Evolutionary conservation across 495 filamentous ascomycete species (phyloP).

Genomic region (Aspergillus campestris): DNA sequence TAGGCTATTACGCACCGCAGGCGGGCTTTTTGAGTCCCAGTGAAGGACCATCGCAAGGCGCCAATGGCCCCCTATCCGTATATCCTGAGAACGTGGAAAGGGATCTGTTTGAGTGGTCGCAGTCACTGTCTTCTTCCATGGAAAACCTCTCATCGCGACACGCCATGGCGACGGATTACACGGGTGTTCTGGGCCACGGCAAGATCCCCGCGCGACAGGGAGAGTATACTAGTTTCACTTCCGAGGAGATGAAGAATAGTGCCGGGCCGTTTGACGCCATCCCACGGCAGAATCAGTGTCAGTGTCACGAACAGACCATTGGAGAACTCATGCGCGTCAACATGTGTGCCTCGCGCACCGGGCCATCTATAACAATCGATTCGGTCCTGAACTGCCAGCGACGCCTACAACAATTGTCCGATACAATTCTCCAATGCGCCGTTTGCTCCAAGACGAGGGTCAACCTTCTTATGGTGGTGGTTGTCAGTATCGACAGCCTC

Average conservation of each 20-base stretch:
- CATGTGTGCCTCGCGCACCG: conserved; percentile 8
- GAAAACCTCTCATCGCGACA: neutral
- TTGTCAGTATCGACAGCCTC: conserved; percentile 29
- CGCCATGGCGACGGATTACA: no score
- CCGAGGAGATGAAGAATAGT: no score
- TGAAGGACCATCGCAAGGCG: neutral
- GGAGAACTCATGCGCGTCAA: conserved; percentile 15
- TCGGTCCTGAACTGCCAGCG: conserved; percentile 22
- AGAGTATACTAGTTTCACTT: no score
- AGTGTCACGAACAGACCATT: conserved; percentile 14
- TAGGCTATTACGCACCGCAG: neutral
- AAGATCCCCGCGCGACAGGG: no score
- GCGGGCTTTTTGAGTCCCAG: neutral
- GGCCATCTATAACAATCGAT: conserved; percentile 19
- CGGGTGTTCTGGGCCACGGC: no score
- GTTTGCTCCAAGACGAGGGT: conserved; percentile 21
- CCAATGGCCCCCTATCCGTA: neutral
- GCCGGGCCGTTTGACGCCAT: neutral
- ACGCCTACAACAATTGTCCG: conserved; percentile 19
- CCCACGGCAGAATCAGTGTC: conserved; percentile 8
- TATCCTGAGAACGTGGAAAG: conserved; percentile 2
- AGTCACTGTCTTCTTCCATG: conserved; percentile 1
- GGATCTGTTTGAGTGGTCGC: conserved; percentile 6
- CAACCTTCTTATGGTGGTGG: conserved; percentile 27
- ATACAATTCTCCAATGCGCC: conserved; percentile 24